Evolutionary conservation across 768 basidiomycete species (phyloP).

Genomic region (Tulasnella sp.): DNA sequence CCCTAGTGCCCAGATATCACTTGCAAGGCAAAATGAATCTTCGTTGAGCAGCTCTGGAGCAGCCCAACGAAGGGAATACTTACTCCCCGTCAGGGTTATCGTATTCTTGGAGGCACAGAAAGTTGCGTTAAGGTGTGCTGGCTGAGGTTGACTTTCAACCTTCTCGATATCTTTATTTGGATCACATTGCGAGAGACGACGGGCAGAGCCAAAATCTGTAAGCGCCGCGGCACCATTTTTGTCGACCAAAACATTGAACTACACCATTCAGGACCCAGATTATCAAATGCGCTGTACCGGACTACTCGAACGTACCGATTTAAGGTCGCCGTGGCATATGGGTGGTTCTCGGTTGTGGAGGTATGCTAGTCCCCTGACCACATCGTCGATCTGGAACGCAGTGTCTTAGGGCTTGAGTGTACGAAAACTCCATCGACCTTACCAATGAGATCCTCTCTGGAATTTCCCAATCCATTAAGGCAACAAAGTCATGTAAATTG

Average conservation of each 20-base stretch:
- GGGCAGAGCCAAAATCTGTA: not conserved
- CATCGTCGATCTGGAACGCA: not conserved
- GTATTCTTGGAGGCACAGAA: not conserved
- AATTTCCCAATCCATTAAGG: not conserved
- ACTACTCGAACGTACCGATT: not conserved
- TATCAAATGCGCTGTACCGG: not conserved
- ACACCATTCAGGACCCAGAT: not conserved
- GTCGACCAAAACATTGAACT: not conserved
- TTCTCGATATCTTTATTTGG: not conserved
- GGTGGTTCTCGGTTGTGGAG: not conserved
- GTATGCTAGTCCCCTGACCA: not conserved
- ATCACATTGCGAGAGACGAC: not conserved
- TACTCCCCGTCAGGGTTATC: not conserved
- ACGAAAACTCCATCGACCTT: not conserved
- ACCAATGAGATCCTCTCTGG: not conserved
- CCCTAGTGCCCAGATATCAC: not conserved
- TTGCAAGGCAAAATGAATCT: not conserved
- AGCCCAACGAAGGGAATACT: not conserved
- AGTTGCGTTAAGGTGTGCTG: not conserved
- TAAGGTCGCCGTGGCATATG: not conserved
- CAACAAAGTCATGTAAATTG: not conserved
- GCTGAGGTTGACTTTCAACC: not conserved
- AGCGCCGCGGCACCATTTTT: not conserved
- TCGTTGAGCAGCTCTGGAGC: not conserved
- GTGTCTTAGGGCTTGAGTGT: not conserved